Percentiles rank a stretch among this genome's conserved stretches.
These are phyloP conservation scores for Boletus vermiculosoides DNA, from an alignment of 768 basidiomycete genomes.

Conservation along the genomic window DNA sequence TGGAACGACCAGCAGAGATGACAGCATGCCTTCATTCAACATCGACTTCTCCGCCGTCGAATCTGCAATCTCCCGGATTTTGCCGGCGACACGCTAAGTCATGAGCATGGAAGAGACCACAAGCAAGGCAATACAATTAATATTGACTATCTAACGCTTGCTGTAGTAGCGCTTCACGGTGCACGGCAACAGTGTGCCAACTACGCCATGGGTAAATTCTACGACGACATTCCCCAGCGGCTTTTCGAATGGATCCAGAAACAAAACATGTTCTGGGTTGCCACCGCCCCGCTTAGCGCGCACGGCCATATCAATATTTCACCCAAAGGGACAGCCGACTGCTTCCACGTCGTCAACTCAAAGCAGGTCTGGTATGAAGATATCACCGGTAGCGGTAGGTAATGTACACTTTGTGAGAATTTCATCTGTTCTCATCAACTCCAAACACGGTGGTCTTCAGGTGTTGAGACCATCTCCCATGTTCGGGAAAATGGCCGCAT, in stretches of 20 bases:
- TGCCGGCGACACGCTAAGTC: not conserved
- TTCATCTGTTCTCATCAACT: not conserved
- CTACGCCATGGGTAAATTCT: constrained; percentile 53
- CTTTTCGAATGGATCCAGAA: constrained; percentile 56
- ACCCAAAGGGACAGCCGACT: constrained; percentile 64
- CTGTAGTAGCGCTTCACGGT: not conserved
- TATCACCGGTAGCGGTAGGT: constrained; percentile 69
- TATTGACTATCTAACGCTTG: not conserved
- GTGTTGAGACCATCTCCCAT: constrained; percentile 62
- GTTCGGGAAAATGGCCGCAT: constrained; percentile 62
- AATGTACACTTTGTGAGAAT: constrained; percentile 7
- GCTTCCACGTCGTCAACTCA: constrained; percentile 57
- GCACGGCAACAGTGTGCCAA: not conserved
- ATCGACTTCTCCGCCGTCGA: no score
- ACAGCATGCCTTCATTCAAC: no score
- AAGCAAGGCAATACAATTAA: not conserved
- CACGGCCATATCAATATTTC: constrained; percentile 67
- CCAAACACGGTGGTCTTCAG: constrained; percentile 26
- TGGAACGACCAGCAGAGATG: no score
- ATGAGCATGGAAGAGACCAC: no score
- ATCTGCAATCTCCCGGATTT: not conserved
- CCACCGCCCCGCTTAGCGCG: constrained; percentile 56
- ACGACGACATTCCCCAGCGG: constrained; percentile 55
- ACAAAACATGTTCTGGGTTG: constrained; percentile 73
- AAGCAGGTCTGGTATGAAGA: constrained; percentile 73